Conservation (phyloP, 2,329 filamentous ascomycete genomes). For the Bipolaris victoriae region DNA sequence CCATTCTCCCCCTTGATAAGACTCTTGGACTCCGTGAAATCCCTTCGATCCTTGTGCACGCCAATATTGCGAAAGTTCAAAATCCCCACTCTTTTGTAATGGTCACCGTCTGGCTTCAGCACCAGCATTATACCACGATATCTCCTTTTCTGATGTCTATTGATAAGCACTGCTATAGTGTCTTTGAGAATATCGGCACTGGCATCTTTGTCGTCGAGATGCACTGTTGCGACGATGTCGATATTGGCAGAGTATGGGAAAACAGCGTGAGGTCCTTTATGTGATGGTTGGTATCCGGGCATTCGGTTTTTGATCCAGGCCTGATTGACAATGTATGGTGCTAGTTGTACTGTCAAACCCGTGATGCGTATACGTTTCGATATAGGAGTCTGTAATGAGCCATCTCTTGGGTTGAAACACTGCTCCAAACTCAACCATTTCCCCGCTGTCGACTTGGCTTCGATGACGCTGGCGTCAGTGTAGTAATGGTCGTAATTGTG, state of each 20-base stretch:
- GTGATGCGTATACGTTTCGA: not conserved
- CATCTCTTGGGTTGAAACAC: not conserved
- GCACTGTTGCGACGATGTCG: not conserved
- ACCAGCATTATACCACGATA: not conserved
- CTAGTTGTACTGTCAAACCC: not conserved
- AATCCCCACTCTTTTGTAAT: not conserved
- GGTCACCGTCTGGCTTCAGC: not conserved
- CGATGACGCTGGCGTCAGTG: not conserved
- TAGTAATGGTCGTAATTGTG: not conserved
- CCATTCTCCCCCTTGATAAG: not conserved
- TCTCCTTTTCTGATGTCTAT: not conserved
- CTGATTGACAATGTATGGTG: not conserved
- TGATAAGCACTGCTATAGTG: not conserved
- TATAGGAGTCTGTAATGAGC: not conserved
- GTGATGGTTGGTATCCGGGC: not conserved
- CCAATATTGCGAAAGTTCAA: not conserved
- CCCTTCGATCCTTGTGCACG: not conserved
- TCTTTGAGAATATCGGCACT: not conserved
- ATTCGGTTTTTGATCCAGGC: not conserved
- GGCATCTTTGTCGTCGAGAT: not conserved
- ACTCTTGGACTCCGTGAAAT: not conserved
- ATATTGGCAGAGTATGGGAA: not conserved
- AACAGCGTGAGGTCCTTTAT: not conserved
- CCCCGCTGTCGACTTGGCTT: not conserved
- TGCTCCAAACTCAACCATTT: not conserved